These are phyloP conservation scores for Solanum chilense DNA, from an alignment of 257 asterid species.

Conservation along the genomic window DNA sequence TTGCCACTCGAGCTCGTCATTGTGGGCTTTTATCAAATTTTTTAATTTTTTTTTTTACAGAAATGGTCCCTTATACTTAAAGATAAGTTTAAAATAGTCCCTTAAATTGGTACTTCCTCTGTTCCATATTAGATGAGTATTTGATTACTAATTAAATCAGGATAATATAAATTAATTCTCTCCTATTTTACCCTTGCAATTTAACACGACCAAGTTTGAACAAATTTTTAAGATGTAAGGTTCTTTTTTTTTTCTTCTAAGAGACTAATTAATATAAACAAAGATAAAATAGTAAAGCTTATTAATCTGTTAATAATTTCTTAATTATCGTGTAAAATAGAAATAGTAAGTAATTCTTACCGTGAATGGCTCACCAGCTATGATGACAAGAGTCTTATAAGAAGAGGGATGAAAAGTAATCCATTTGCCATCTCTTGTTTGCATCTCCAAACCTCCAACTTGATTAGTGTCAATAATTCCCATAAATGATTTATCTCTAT, in stretches of 20 bases:
- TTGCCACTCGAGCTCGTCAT: too few relatives aligned
- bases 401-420: slow-evolving; percentile 20
- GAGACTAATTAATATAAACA: not conserved
- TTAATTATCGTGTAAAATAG: not conserved
- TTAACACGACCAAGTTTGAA: not conserved
- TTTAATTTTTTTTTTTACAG: not conserved
- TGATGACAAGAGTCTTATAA: slow-evolving; percentile 7
- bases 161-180: too few relatives aligned
- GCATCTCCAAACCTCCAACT: slow-evolving; percentile 30
- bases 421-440: slow-evolving; percentile 35
- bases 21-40: too few relatives aligned
- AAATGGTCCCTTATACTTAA: not conserved
- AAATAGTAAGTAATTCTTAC: not conserved
- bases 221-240: not conserved
- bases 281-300: too few relatives aligned
- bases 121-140: not conserved
- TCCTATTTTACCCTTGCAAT: not conserved
- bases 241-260: too few relatives aligned
- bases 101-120: not conserved
- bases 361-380: slow-evolving; percentile 41
- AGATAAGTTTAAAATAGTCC: not conserved
- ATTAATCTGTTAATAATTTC: too few relatives aligned
- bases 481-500: slow-evolving; percentile 34
- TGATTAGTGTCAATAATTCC: slow-evolving; percentile 25
- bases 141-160: too few relatives aligned